These are phyloP conservation scores for Solanum tarijense DNA, from an alignment of 257 asterid species.

Conservation along the genomic window DNA sequence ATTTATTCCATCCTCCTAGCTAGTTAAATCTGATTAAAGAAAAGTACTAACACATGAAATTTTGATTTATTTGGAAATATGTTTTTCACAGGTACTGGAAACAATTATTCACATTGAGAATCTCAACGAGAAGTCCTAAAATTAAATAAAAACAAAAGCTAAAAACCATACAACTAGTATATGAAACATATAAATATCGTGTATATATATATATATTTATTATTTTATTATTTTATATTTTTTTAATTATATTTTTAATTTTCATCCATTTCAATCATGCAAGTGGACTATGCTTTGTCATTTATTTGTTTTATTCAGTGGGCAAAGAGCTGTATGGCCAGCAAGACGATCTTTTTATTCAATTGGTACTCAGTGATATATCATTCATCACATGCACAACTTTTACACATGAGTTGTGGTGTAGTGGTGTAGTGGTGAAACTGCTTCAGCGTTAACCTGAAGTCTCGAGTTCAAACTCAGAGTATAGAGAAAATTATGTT, in stretches of 20 bases:
- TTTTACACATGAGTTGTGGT: background rate
- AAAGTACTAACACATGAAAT: background rate
- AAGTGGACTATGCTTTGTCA: background rate
- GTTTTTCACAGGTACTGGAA: background rate
- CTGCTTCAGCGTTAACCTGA: no score
- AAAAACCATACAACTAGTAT: background rate
- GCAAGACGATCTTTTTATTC: background rate
- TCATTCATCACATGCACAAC: background rate
- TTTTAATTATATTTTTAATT: background rate
- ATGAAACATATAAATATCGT: background rate
- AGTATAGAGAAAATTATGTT: accelerated
- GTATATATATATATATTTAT: no score
- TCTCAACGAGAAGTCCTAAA: background rate
- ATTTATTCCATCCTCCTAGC: background rate
- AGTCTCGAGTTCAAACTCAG: background rate
- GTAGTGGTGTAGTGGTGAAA: no score
- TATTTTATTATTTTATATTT: no score
- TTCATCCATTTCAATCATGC: background rate
- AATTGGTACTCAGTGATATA: background rate
- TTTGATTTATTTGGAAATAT: background rate
- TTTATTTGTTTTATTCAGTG: background rate
- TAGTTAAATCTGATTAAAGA: background rate
- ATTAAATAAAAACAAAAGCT: background rate
- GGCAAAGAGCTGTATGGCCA: background rate
- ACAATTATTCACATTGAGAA: background rate